These are phyloP conservation scores for Cicer judaicum DNA, from an alignment of 306 rosid species.

Conservation along the genomic window DNA sequence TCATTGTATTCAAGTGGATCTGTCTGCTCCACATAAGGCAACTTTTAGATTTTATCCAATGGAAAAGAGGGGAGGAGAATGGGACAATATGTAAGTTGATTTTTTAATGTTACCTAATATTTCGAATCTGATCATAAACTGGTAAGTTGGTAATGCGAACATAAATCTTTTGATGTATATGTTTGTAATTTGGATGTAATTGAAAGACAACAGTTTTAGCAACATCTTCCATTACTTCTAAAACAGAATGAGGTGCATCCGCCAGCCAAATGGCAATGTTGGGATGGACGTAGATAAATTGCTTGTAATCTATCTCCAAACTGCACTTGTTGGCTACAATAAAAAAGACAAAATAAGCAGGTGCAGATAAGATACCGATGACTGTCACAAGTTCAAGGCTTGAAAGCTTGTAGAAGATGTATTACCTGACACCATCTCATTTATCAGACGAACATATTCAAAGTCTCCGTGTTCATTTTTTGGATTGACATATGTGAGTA, in stretches of 20 bases:
- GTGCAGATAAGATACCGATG: not conserved
- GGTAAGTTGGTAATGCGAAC: conserved; percentile 93
- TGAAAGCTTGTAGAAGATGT: not conserved
- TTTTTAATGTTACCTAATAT: conserved; percentile 70
- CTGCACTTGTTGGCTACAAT: conserved; percentile 90
- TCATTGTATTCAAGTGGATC: conserved; percentile 97
- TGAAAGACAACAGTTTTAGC: conserved; percentile 89
- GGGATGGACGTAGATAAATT: conserved; percentile 92
- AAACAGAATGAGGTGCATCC: conserved; percentile 96
- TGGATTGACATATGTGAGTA: conserved; percentile 75
- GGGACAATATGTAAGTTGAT: not conserved
- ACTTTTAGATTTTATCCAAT: conserved; percentile 7
- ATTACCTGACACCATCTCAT: conserved; percentile 96
- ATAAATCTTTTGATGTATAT: conserved; percentile 84
- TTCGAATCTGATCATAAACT: conserved; percentile 95
- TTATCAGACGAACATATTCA: conserved; percentile 83
- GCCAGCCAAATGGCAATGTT: conserved; percentile 99
- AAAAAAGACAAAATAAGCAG: not conserved
- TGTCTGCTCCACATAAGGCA: conserved; percentile 62
- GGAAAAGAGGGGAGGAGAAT: conserved; percentile 10
- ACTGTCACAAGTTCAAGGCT: conserved; percentile 11
- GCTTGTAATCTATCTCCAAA: conserved; percentile 95
- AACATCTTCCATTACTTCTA: conserved; percentile 99
- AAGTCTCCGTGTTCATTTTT: conserved; percentile 72
- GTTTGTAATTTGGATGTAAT: conserved; percentile 82